phyloP scores from a whole-genome alignment of 306 rosid species.

The Inga oerstediana region DNA sequence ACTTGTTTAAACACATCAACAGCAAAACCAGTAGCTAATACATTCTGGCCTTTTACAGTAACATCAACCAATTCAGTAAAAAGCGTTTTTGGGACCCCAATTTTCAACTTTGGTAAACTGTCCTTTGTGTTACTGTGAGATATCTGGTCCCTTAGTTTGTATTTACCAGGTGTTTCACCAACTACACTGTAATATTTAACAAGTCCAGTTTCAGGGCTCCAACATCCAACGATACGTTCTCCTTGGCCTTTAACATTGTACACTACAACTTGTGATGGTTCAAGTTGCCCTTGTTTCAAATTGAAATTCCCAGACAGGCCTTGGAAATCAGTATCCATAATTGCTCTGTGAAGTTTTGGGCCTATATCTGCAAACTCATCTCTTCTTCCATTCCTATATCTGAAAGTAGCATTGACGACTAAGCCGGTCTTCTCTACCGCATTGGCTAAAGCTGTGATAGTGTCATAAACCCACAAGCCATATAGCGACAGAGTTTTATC shows the following conservation, averaged over 20 bases:
- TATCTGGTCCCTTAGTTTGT: neutral
- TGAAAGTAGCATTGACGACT: neutral
- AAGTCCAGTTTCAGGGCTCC: slow-evolving; percentile 30
- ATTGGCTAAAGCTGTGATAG: neutral
- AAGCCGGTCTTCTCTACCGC: neutral
- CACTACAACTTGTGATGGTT: slow-evolving; percentile 32
- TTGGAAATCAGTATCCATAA: slow-evolving; percentile 14
- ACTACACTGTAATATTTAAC: neutral
- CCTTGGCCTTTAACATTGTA: slow-evolving; percentile 31
- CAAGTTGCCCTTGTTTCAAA: slow-evolving; percentile 35
- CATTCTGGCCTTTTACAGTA: neutral
- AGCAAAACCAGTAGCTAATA: neutral
- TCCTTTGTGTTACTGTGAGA: neutral
- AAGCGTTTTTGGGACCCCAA: neutral
- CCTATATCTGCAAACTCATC: neutral
- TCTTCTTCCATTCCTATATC: neutral
- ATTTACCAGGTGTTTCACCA: neutral
- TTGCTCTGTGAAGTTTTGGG: neutral
- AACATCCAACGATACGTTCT: slow-evolving; percentile 37
- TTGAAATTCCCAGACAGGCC: slow-evolving; percentile 36
- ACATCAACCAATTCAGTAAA: neutral
- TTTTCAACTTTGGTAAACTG: neutral
- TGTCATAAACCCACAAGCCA: neutral
- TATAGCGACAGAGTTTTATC: neutral
- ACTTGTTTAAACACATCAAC: neutral